Evolutionary conservation across 768 basidiomycete genomes (phyloP).

Genomic region (Boletus subcaerulescens): DNA sequence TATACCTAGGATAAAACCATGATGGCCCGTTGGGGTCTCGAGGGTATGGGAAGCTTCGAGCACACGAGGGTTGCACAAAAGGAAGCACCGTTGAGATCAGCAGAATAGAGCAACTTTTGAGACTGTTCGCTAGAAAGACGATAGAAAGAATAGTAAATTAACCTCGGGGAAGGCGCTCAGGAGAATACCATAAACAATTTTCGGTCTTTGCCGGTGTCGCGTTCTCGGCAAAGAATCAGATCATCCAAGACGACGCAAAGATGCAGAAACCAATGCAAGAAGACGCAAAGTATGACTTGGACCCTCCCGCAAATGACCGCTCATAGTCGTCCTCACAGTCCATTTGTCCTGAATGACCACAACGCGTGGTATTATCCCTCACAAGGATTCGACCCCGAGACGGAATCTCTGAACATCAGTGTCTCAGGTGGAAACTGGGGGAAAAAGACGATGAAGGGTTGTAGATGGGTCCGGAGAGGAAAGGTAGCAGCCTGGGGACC

Average conservation of each 20-base stretch:
- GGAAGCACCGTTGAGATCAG: conserved; percentile 36
- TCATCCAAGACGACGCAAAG: neutral
- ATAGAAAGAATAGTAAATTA: neutral
- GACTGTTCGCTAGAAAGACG: neutral
- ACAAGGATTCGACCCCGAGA: conserved; percentile 68
- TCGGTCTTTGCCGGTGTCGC: conserved; percentile 26
- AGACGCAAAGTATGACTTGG: conserved; percentile 28
- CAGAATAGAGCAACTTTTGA: neutral
- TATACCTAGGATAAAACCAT: conserved; percentile 77
- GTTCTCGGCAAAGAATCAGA: neutral
- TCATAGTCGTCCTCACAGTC: conserved; percentile 23
- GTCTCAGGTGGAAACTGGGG: conserved; percentile 79
- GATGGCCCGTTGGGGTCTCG: conserved; percentile 90
- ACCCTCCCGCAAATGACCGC: neutral
- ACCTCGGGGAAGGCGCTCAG: neutral
- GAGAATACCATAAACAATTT: neutral
- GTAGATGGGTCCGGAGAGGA: conserved; percentile 78
- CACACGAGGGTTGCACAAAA: conserved; percentile 58
- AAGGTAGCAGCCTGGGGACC: conserved; percentile 86
- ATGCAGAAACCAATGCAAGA: conserved; percentile 33
- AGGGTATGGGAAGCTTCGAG: conserved; percentile 90
- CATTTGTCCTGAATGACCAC: conserved; percentile 63
- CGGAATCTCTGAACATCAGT: conserved; percentile 49
- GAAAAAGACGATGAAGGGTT: conserved; percentile 68
- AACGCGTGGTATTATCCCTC: conserved; percentile 85